Conservation (phyloP, 1,284 basidiomycete genomes). For the Ustilago cynodontis region DNA sequence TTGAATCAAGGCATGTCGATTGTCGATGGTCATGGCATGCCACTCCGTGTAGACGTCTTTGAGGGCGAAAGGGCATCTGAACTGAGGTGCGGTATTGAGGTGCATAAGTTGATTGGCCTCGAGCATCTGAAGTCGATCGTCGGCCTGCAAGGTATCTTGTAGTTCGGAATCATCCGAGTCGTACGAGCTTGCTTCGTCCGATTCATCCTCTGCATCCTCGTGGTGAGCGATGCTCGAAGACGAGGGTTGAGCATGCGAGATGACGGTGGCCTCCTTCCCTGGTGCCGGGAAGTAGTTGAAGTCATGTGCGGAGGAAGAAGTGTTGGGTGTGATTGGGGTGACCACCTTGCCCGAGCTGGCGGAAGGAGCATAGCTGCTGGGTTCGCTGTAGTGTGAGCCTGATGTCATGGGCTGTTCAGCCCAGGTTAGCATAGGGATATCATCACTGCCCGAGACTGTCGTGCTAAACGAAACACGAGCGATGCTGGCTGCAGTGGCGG, state of each 20-base stretch:
- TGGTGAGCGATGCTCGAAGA: neutral
- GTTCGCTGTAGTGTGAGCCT: slow-evolving; percentile 27
- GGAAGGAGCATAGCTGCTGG: slow-evolving; percentile 17
- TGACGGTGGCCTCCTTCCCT: neutral
- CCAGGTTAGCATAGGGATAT: slow-evolving; percentile 9
- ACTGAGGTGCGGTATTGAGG: slow-evolving; percentile 29
- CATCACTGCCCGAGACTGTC: neutral
- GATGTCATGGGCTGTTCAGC: slow-evolving; percentile 22
- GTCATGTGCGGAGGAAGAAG: slow-evolving; percentile 25
- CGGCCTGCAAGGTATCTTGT: slow-evolving; percentile 5
- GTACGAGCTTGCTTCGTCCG: slow-evolving; percentile 14
- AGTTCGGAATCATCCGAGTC: slow-evolving; percentile 22
- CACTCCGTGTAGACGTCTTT: slow-evolving; percentile 46
- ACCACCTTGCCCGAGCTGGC: slow-evolving; percentile 19
- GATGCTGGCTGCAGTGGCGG: neutral
- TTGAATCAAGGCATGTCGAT: slow-evolving; percentile 14
- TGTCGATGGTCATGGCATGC: slow-evolving; percentile 20
- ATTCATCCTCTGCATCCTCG: neutral
- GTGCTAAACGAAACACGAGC: slow-evolving; percentile 2
- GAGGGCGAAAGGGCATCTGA: slow-evolving; percentile 42
- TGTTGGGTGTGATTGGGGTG: slow-evolving; percentile 34
- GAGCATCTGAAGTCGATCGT: slow-evolving; percentile 24
- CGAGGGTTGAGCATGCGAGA: neutral
- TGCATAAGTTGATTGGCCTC: slow-evolving; percentile 28
- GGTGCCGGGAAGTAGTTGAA: slow-evolving; percentile 2